Percentiles rank a stretch among this genome's conserved stretches.
Conservation (phyloP, 306 rosid species). For the Cucurbita pepo region DNA sequence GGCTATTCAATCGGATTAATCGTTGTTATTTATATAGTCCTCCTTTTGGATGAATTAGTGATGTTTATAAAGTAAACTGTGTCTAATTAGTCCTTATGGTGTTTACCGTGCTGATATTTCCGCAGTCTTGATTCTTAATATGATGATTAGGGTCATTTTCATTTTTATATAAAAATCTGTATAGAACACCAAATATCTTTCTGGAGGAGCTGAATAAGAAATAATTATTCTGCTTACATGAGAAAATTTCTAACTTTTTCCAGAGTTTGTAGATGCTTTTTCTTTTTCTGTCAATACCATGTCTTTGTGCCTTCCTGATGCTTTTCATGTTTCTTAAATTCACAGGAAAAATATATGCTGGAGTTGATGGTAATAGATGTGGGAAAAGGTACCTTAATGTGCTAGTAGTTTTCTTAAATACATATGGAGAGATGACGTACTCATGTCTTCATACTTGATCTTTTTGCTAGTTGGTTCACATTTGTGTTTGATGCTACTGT, state of each 20-base stretch:
- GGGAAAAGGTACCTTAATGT: slow-evolving; percentile 49
- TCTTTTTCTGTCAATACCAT: not conserved
- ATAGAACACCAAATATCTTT: not conserved
- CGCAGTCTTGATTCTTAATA: not conserved
- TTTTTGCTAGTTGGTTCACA: not conserved
- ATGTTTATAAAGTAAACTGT: not conserved
- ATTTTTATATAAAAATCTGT: not conserved
- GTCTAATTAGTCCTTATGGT: not conserved
- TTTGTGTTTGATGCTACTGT: not conserved
- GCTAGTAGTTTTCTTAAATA: not conserved
- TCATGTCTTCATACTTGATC: not conserved
- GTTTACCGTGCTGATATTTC: not conserved
- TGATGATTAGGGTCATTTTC: not conserved
- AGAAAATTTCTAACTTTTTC: not conserved
- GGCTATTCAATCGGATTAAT: not conserved
- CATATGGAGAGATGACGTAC: not conserved
- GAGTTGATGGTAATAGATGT: slow-evolving; percentile 67
- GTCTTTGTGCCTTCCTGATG: slow-evolving; percentile 11
- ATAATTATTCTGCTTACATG: not conserved
- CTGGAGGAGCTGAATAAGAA: not conserved
- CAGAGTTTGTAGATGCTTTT: not conserved
- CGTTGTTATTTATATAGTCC: not conserved
- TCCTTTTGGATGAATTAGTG: not conserved
- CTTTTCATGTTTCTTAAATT: slow-evolving; percentile 9
- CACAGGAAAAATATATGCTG: slow-evolving; percentile 57